Conservation (phyloP, 495 filamentous ascomycete genomes). For the Bombardia bombarda region DNA sequence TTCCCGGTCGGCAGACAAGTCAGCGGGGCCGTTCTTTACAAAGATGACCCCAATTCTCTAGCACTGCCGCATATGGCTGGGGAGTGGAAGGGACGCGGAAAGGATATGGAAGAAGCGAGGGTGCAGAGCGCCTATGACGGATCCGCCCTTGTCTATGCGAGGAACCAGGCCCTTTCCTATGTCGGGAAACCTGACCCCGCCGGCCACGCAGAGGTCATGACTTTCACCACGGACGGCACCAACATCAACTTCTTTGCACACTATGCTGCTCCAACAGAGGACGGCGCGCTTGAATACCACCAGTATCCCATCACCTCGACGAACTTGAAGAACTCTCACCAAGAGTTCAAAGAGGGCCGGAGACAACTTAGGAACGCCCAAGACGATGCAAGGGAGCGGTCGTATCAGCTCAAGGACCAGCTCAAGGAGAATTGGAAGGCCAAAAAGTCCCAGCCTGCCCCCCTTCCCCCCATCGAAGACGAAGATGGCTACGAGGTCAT, state of each 20-base stretch:
- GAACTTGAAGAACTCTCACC: slow-evolving; percentile 11
- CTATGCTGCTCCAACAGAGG: slow-evolving; percentile 16
- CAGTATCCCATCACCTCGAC: slow-evolving; percentile 16
- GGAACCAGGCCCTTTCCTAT: slow-evolving; percentile 4
- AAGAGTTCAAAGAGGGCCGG: slow-evolving; percentile 10
- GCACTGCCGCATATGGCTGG: slow-evolving; percentile 24
- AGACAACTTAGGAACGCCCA: slow-evolving; percentile 15
- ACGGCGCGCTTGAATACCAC: slow-evolving; percentile 24
- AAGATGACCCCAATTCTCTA: slow-evolving; percentile 17
- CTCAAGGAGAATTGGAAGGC: slow-evolving; percentile 9
- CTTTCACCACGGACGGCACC: slow-evolving; percentile 25
- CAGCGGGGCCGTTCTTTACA: slow-evolving; percentile 17
- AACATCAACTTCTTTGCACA: slow-evolving; percentile 24
- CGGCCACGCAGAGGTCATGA: slow-evolving; percentile 19
- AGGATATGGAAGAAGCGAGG: slow-evolving; percentile 15
- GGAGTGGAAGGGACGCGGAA: slow-evolving; percentile 21
- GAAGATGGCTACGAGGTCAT: slow-evolving; percentile 12
- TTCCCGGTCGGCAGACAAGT: slow-evolving; percentile 20
- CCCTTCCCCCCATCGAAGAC: slow-evolving; percentile 11
- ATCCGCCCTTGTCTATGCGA: neutral
- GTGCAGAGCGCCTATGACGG: neutral
- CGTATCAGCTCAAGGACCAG: slow-evolving; percentile 16
- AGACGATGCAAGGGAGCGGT: slow-evolving; percentile 16
- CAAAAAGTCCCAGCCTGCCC: slow-evolving; percentile 1
- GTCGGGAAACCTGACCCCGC: slow-evolving; percentile 15